Conservation (phyloP, 1,139 yeast genomes). For the Debaryomyces psychrophilus region DNA sequence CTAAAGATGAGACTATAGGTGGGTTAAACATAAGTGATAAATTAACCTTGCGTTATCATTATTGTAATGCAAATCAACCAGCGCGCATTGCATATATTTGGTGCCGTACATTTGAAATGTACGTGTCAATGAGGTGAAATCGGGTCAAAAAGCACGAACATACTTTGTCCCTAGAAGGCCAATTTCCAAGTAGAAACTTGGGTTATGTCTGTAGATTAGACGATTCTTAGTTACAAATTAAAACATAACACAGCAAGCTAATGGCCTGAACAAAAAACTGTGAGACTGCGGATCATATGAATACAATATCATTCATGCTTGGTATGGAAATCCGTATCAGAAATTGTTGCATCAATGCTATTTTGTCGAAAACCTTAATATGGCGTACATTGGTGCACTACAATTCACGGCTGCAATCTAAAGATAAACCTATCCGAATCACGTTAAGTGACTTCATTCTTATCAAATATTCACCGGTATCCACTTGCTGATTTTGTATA, state of each 20-base stretch:
- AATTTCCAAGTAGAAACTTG: no score
- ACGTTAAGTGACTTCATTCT: constrained; percentile 1
- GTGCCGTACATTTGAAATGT: neutral
- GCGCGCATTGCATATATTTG: neutral
- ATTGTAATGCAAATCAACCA: neutral
- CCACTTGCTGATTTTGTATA: constrained; percentile 85
- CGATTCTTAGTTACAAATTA: no score
- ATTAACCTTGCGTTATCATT: neutral
- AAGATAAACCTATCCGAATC: neutral
- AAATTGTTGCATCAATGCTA: neutral
- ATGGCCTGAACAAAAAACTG: no score
- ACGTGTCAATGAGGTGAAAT: neutral
- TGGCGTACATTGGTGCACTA: neutral
- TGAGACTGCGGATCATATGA: no score
- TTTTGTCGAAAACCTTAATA: neutral
- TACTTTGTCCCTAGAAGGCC: no score
- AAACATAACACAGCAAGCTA: no score
- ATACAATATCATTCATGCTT: no score
- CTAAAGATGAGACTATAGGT: neutral
- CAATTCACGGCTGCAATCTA: constrained; percentile 2
- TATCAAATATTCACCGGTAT: constrained; percentile 32
- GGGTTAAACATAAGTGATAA: neutral
- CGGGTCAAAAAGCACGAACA: neutral
- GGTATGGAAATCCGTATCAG: no score
- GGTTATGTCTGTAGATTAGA: no score